These are phyloP conservation scores for Neurospora cerealis DNA, from an alignment of 495 filamentous ascomycete species.

Conservation along the genomic window DNA sequence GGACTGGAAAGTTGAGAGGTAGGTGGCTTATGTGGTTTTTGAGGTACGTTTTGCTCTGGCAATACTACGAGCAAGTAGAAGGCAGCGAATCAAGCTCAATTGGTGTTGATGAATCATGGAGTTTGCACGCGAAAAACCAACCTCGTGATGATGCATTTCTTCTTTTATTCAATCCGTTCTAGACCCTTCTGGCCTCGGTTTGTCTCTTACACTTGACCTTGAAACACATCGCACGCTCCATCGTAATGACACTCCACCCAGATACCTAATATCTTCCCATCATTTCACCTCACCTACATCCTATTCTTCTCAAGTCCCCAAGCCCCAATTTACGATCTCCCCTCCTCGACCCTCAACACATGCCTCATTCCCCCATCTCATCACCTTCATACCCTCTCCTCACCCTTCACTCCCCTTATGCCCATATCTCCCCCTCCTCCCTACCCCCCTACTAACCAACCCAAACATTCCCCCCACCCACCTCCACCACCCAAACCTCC, in stretches of 20 bases:
- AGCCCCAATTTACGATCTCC: neutral
- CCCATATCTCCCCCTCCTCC: no score
- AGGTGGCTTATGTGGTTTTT: no score
- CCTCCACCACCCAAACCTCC: slow-evolving; percentile 50
- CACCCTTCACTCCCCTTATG: no score
- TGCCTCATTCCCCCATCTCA: neutral
- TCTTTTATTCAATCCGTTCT: neutral
- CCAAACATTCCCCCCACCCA: slow-evolving; percentile 43
- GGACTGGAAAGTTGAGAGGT: no score
- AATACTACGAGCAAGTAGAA: no score
- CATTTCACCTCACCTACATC: neutral
- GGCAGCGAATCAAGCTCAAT: no score
- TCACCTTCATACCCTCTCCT: neutral
- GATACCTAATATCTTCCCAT: neutral
- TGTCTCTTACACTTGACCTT: neutral
- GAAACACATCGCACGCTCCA: neutral
- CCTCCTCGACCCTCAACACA: neutral
- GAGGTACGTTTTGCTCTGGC: no score
- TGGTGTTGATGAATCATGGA: no score
- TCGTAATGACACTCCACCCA: neutral
- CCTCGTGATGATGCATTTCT: neutral
- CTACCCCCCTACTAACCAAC: slow-evolving; percentile 5
- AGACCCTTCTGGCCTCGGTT: neutral
- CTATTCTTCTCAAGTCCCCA: neutral
- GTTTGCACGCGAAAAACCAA: no score